Base-by-base conservation (phyloP, 257 asterid species). In the Ocimum tenuiflorum region DNA sequence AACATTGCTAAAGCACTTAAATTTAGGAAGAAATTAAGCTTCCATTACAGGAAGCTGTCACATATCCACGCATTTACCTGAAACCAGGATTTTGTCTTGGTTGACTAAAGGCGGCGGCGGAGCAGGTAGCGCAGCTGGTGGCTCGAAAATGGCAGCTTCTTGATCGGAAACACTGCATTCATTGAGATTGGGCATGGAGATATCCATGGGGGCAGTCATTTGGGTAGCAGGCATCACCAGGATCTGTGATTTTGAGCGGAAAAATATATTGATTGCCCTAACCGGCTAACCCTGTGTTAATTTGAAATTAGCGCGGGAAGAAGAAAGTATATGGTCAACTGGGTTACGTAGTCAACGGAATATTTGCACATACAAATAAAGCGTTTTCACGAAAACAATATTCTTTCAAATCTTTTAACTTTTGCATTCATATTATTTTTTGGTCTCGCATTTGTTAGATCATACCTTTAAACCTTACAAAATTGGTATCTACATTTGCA, bases 191-290 rank as follows among this genome's bases (percentile, higher is more conserved):
- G 78, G 78, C 66, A 68, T 61, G 39, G 91, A 79, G 55, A 88
- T 80, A 46, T 94, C 99, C 97, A 90, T 94, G 1, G 99, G 97
- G 63, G 78, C 82, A 65, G 91, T 88, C 89, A 75, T 84, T 69
- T 78, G 82, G 52, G 73, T 52, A 35, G 81, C 72, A 7, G 78
- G 54, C 83, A 73, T 73, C 60, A 52, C 63, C 6, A 3, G 20
- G 46, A 59, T 13, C 64, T 47, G 68, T 46, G 70, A 57, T 43
- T 59, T 62, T 54, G 67, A 20, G 70, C n/a, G 24, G 58, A 64
- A 68, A 65, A 60, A 71, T 57, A n/a, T n/a, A n/a, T 45, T 57
- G 72, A 65, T n/a, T 27, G 60, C 59, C 8, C 8, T 60, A 81
- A n/a, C n/a, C n/a, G n/a, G n/a, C n/a, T n/a, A n/a, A 76, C 84